These are phyloP conservation scores for Gentiana straminea DNA, from an alignment of 257 asterid genomes.

Conservation along the genomic window DNA sequence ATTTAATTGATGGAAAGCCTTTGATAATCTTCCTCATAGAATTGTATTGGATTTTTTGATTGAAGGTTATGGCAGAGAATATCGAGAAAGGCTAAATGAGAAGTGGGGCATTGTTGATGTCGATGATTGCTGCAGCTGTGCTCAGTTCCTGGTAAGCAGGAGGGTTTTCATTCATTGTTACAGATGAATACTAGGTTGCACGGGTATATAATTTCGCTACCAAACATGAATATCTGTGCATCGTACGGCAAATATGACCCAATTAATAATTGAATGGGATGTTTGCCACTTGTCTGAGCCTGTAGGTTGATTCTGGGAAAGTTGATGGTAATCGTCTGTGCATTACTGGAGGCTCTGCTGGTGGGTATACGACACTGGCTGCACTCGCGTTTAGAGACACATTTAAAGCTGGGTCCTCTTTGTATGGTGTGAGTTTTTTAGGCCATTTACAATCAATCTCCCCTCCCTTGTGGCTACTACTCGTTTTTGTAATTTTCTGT, in stretches of 20 bases:
- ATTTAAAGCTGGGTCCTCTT: slow-evolving; percentile 87
- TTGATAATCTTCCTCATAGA: background rate
- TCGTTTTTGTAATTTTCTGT: slow-evolving; percentile 3
- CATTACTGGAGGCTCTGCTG: slow-evolving; percentile 97
- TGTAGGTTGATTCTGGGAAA: slow-evolving; percentile 71
- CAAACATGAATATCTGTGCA: no score
- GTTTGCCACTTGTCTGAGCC: slow-evolving; percentile 13
- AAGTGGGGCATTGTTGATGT: slow-evolving; percentile 93
- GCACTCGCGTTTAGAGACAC: slow-evolving; percentile 81
- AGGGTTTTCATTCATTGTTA: slow-evolving; percentile 1
- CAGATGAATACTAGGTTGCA: slow-evolving; percentile 1
- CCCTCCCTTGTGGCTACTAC: background rate
- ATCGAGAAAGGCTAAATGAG: slow-evolving; percentile 78
- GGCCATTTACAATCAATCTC: background rate
- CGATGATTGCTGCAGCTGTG: slow-evolving; percentile 94
- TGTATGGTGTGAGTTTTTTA: slow-evolving; percentile 80
- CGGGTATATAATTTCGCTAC: no score
- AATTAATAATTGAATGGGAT: background rate
- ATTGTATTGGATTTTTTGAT: slow-evolving; percentile 9
- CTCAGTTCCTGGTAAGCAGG: slow-evolving; percentile 64
- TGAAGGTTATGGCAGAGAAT: slow-evolving; percentile 91
- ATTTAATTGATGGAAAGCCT: slow-evolving; percentile 4
- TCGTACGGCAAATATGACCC: no score
- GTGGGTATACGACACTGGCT: slow-evolving; percentile 95
- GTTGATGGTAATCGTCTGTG: slow-evolving; percentile 80